These are phyloP conservation scores for Avena insularis DNA, from an alignment of 176 grass and related monocot species.

Conservation along the genomic window DNA sequence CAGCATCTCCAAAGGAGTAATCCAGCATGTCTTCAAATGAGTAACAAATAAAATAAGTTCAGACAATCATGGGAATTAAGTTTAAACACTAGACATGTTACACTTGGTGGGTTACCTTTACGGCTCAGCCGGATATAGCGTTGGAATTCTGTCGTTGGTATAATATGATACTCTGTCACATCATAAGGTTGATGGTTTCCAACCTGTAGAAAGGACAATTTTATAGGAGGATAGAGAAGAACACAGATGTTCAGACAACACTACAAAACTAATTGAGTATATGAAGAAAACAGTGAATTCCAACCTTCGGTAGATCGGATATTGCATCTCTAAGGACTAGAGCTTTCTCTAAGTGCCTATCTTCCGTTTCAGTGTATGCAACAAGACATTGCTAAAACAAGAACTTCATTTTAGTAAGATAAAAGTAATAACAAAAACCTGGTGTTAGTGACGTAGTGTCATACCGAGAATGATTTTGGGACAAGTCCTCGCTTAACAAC, in stretches of 20 bases:
- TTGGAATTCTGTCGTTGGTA: conserved; percentile 19
- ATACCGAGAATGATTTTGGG: conserved; percentile 61
- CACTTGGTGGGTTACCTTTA: conserved; percentile 2
- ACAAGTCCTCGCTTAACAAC: conserved; percentile 51
- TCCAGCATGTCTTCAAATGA: conserved; percentile 42
- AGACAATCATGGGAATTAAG: not conserved
- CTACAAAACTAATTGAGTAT: not conserved
- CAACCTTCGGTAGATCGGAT: conserved; percentile 62
- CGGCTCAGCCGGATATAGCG: conserved; percentile 36
- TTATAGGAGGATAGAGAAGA: not conserved
- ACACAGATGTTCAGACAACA: not conserved
- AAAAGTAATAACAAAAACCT: not conserved
- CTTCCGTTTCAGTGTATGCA: conserved; percentile 60
- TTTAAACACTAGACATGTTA: not conserved
- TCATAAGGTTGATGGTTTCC: conserved; percentile 54
- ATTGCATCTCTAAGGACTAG: conserved; percentile 64
- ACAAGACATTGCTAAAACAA: conserved; percentile 58
- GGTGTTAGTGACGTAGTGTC: not conserved
- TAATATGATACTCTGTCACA: conserved; percentile 38
- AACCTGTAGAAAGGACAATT: conserved; percentile 43
- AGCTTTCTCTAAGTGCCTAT: conserved; percentile 39
- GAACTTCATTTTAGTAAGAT: not conserved
- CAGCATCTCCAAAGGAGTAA: conserved; percentile 25
- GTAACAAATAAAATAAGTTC: not conserved
- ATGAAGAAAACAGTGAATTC: not conserved